These are phyloP conservation scores for Globisporangium lucens DNA, from an alignment of 352 stramenopile genomes.

Conservation along the genomic window DNA sequence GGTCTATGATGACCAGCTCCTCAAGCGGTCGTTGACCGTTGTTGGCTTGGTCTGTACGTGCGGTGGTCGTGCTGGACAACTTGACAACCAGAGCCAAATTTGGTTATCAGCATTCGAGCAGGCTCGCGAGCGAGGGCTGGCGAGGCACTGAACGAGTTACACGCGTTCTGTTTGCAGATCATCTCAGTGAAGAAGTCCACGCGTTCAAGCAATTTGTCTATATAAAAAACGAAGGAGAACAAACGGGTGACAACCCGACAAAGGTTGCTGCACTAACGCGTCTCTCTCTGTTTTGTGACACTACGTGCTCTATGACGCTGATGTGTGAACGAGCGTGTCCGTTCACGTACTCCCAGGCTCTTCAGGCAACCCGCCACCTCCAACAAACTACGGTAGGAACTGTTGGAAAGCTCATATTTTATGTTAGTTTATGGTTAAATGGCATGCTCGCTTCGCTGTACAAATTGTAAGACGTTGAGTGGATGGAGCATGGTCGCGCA, in stretches of 20 bases:
- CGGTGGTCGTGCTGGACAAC: neutral
- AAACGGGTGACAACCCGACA: neutral
- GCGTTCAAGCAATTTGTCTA: neutral
- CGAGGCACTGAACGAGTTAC: neutral
- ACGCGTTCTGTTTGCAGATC: neutral
- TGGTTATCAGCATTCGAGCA: too few relatives aligned
- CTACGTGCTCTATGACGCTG: neutral
- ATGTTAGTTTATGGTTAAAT: neutral
- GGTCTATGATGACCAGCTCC: neutral
- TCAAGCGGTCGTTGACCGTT: neutral
- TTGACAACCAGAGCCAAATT: neutral
- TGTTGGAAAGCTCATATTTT: neutral
- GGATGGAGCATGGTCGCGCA: neutral
- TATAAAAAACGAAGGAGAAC: neutral
- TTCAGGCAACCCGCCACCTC: neutral
- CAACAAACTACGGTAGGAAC: neutral
- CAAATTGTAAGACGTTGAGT: neutral
- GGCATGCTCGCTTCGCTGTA: neutral
- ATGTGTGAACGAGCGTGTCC: neutral
- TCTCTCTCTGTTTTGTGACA: neutral
- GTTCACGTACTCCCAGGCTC: neutral
- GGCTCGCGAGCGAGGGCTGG: neutral
- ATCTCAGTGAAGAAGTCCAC: neutral
- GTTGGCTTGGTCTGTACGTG: neutral
- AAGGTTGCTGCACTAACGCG: neutral